A percentile compares a stretch with the other conserved stretches of the same genome.
These are phyloP conservation scores for Eucalyptus curtisii DNA, from an alignment of 345 rosid species.

Conservation along the genomic window DNA sequence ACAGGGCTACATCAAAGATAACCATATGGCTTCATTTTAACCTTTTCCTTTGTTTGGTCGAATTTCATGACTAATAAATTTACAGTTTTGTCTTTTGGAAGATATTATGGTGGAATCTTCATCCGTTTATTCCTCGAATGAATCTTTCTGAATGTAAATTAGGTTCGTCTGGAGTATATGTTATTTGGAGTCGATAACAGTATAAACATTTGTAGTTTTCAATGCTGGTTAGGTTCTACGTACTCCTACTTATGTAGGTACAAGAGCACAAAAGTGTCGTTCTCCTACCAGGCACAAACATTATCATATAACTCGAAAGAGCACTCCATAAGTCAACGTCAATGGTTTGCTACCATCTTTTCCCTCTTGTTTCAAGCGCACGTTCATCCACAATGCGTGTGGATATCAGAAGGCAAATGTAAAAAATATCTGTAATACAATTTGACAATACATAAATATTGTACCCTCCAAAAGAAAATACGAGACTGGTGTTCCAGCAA, in stretches of 20 bases:
- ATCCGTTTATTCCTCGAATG: neutral
- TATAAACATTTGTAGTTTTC: neutral
- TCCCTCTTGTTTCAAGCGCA: neutral
- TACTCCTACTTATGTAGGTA: neutral
- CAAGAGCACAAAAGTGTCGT: neutral
- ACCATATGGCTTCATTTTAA: neutral
- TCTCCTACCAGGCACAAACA: neutral
- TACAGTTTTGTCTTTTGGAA: neutral
- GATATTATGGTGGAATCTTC: neutral
- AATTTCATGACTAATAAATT: neutral
- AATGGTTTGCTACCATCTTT: neutral
- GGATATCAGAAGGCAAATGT: neutral
- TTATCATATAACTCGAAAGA: neutral
- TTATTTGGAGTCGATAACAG: neutral
- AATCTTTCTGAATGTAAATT: neutral
- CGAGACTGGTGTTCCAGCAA: neutral
- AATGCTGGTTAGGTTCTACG: neutral
- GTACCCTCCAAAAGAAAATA: neutral
- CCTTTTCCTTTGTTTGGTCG: neutral
- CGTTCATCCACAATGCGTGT: neutral
- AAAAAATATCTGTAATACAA: neutral
- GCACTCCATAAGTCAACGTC: neutral
- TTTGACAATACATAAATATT: neutral
- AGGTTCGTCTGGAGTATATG: neutral
- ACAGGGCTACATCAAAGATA: neutral